Base-by-base conservation (phyloP, 192 early-diverging fungal genomes). In the Coemansia sp. region DNA sequence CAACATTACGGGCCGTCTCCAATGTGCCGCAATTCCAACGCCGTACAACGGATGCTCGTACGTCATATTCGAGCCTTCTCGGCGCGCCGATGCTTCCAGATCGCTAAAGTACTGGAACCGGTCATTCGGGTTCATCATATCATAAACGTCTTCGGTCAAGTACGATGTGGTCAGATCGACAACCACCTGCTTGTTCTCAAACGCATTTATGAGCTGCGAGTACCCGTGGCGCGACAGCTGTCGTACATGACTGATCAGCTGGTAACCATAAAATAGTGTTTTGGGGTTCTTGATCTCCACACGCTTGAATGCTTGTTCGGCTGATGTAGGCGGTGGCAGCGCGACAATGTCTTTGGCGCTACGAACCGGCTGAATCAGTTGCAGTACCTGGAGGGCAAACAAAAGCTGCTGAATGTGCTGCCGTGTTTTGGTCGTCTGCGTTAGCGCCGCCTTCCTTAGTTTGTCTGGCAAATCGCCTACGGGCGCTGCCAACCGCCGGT, bases 241-340 rank as follows among this genome's bases (percentile, higher is more conserved):
- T 2, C 72, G 78, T 14, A 62, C 65, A 38, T 59, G 60, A 20
- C 72, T 47, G 11, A 71, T 42, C 31, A 80, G 46, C 68, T 80
- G 78, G 38, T 74, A 80, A 20, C 65, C 68, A 20, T 64, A 57
- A 8, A 26, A 38, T 3, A 71, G 10, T 2, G 51, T 4, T 34
- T 34, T 65, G 11, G 64, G 54, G 36, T 48, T 58, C 3, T 34
- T 36, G 8, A 63, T 9, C 1, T 17, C 9, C 11, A 56, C 23
- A 15, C 57, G 42, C 0, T 12, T 15, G 46, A 75, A 75, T 4
- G 57, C 57, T 38, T 71, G 67, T 22, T 60, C 44, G 10, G 72
- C 64, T 31, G 67, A 62, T 0, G 68, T 57, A 7, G 72, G 72
- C 53, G 51, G 22, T 6, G 68, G 57, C 46, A 71, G 25, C n/a